Percentiles rank a stretch among this genome's conserved stretches.
These are phyloP conservation scores for Fusarium chaquense DNA, from an alignment of 2,329 filamentous ascomycete species.

Conservation along the genomic window DNA sequence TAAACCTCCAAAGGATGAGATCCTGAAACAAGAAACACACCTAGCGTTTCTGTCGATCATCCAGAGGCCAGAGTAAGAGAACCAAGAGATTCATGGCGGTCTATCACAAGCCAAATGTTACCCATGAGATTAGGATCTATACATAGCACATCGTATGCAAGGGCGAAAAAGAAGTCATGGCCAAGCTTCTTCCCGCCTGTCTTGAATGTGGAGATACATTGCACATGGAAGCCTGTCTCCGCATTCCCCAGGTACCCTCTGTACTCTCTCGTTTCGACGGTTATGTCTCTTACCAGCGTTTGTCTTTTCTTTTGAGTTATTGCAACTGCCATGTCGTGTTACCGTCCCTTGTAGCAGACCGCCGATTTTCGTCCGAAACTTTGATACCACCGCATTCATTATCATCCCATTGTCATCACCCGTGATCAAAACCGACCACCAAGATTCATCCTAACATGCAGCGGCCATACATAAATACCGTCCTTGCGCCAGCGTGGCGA, in stretches of 20 bases:
- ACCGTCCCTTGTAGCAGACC: slow-evolving; percentile 8
- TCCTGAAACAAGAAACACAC: slow-evolving; percentile 41
- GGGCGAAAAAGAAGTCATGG: slow-evolving; percentile 19
- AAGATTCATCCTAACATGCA: not conserved
- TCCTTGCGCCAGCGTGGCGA: not conserved
- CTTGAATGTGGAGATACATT: slow-evolving; percentile 20
- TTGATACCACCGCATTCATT: not conserved
- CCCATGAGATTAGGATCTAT: not conserved
- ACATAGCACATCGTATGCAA: not conserved
- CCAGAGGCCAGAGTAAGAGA: slow-evolving; percentile 17
- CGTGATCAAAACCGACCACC: not conserved
- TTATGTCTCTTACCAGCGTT: slow-evolving; percentile 6
- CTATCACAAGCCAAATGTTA: slow-evolving; percentile 7
- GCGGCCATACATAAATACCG: not conserved
- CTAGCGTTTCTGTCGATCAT: slow-evolving; percentile 10
- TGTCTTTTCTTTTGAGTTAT: slow-evolving; percentile 11
- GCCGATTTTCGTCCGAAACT: not conserved
- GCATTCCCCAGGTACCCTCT: not conserved
- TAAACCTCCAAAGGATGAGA: slow-evolving; percentile 16
- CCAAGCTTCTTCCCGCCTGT: slow-evolving; percentile 22
- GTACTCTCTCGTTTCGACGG: slow-evolving; percentile 1
- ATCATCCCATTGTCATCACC: not conserved
- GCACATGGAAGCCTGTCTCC: slow-evolving; percentile 10
- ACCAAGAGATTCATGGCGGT: slow-evolving; percentile 14
- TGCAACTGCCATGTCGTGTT: slow-evolving; percentile 4